These are phyloP conservation scores for Volvox reticuliferus DNA, from an alignment of 139 green algal genomes.

Conservation along the genomic window DNA sequence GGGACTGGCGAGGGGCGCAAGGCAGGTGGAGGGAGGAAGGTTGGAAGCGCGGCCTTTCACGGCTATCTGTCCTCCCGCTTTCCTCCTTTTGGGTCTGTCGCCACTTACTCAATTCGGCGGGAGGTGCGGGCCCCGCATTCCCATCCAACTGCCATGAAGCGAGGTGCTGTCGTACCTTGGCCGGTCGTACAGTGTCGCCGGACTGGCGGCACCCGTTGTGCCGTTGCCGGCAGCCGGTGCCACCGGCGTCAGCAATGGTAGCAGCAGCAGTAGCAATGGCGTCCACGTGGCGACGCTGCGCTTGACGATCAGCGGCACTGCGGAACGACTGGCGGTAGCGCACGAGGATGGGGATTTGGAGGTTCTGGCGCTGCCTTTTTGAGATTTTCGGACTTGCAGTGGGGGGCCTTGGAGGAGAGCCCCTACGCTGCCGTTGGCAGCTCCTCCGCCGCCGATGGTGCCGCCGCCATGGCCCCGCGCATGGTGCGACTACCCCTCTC, in stretches of 20 bases:
- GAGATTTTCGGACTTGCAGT: background rate
- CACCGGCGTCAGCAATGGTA: background rate
- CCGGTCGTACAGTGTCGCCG: too few species aligned
- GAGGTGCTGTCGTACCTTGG: too few species aligned
- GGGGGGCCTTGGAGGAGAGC: background rate
- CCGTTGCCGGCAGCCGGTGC: background rate
- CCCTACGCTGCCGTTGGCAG: background rate
- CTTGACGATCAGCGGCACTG: constrained; percentile 15
- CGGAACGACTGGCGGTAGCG: background rate
- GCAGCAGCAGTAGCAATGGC: too few species aligned
- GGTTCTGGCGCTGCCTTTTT: constrained; percentile 30
- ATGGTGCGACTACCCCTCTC: background rate
- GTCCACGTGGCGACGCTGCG: background rate
- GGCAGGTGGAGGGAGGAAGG: too few species aligned
- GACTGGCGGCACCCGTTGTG: background rate
- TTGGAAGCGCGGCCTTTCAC: too few species aligned
- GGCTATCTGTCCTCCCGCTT: too few species aligned
- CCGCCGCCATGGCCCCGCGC: background rate
- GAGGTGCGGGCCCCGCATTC: too few species aligned
- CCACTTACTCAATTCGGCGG: too few species aligned
- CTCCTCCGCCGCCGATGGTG: background rate
- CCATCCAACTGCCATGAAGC: too few species aligned
- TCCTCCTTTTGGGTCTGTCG: too few species aligned
- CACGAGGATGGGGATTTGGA: background rate
- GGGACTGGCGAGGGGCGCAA: too few species aligned